Conservation (phyloP, 108 stramenopile genomes). For the Cylindrotheca closterium region DNA sequence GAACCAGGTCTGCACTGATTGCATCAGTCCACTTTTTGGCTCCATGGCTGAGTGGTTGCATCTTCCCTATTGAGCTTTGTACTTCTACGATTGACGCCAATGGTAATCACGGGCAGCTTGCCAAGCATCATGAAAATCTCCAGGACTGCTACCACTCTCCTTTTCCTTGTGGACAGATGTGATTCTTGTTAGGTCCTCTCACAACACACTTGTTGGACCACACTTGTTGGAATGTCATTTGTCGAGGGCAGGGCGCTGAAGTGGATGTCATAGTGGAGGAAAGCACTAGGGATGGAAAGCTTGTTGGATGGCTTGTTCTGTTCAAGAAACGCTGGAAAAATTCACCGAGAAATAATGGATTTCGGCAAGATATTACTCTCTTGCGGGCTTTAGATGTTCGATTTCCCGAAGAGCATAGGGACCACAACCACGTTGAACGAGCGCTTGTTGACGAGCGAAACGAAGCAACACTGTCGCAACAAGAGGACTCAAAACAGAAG, state of each 20-base stretch:
- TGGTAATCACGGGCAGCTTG: no score
- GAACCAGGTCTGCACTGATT: no score
- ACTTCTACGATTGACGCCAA: no score
- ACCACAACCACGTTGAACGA: slow-evolving; percentile 35
- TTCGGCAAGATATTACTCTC: slow-evolving; percentile 76
- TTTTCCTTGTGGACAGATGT: no score
- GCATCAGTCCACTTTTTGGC: no score
- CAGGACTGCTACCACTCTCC: no score
- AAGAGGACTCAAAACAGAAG: no score
- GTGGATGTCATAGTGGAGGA: slow-evolving; percentile 90
- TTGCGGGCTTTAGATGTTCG: slow-evolving; percentile 82
- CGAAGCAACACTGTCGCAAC: no score
- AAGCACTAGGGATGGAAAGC: slow-evolving; percentile 82
- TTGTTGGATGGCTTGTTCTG: no score
- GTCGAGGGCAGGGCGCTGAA: slow-evolving; percentile 68
- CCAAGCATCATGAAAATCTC: no score
- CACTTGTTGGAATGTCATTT: slow-evolving; percentile 79
- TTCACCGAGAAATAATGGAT: slow-evolving; percentile 83
- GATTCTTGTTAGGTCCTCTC: slow-evolving; percentile 63
- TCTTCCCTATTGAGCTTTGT: no score
- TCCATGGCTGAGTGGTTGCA: no score
- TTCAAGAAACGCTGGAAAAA: slow-evolving; percentile 92
- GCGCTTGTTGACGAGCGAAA: slow-evolving; percentile 21
- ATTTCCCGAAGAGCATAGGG: slow-evolving; percentile 50
- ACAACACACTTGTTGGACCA: slow-evolving; percentile 69